These are phyloP conservation scores for Phaeosphaeria sp. DNA, from an alignment of 2,329 filamentous ascomycete genomes.

Conservation along the genomic window DNA sequence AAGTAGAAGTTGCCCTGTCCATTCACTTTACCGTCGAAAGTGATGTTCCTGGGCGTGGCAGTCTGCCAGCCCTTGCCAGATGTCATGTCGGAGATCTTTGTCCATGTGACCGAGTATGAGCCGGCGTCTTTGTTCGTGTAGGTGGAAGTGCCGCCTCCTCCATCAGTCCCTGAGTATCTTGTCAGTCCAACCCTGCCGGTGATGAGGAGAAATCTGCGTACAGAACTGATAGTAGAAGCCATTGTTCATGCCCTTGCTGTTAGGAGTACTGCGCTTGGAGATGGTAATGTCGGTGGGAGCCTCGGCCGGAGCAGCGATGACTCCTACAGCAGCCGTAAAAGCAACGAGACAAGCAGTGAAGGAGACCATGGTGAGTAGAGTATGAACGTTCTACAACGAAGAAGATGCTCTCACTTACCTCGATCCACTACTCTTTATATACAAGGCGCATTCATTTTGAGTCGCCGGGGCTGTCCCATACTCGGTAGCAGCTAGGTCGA, in stretches of 20 bases:
- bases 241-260: background rate
- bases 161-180: background rate
- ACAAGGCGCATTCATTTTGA: too few species aligned
- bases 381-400: too few species aligned
- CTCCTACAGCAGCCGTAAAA: background rate
- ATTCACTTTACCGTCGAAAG: background rate
- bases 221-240: background rate
- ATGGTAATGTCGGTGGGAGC: background rate
- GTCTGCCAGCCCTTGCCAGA: background rate
- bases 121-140: background rate
- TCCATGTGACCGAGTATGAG: background rate
- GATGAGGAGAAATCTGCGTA: background rate
- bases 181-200: background rate
- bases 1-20: background rate
- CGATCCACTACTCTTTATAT: too few species aligned
- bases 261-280: background rate
- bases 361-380: background rate
- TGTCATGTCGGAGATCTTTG: background rate
- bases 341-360: background rate
- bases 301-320: background rate
- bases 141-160: background rate
- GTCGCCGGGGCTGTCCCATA: too few species aligned
- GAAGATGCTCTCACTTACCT: too few species aligned
- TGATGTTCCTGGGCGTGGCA: background rate
- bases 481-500: too few species aligned